Conservation (phyloP, 2,329 filamentous ascomycete genomes). For the Atkinsonella hypoxylon region DNA sequence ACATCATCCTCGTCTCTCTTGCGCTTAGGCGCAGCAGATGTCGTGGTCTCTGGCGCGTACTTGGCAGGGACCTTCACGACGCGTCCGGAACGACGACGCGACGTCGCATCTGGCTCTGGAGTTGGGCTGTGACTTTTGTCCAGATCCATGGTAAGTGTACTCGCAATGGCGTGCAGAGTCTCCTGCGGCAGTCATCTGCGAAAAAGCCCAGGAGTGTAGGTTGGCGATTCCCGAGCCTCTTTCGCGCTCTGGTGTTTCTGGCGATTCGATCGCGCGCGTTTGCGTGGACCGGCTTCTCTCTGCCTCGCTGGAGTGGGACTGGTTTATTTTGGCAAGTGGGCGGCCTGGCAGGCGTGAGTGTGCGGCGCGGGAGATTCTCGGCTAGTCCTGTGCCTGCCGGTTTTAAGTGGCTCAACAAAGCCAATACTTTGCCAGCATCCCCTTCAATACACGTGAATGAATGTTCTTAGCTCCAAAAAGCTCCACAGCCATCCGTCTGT, state of each 20-base stretch:
- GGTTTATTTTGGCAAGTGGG: constrained; percentile 7
- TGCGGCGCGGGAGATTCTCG: neutral
- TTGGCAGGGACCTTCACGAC: constrained; percentile 49
- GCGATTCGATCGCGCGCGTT: constrained; percentile 8
- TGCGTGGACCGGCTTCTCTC: constrained; percentile 3
- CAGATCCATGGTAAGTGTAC: constrained; percentile 9
- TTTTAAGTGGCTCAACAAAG: too few species aligned
- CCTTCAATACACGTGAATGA: too few species aligned
- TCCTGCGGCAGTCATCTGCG: constrained; percentile 11
- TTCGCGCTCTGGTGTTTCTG: constrained; percentile 6
- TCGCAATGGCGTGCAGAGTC: constrained; percentile 7
- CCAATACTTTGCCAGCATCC: too few species aligned
- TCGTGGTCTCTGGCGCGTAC: constrained; percentile 38
- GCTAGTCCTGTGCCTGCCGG: neutral
- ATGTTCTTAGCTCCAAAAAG: neutral
- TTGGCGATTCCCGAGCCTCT: neutral
- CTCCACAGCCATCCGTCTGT: neutral
- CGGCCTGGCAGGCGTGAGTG: neutral
- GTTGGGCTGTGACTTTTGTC: constrained; percentile 9
- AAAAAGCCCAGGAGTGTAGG: constrained; percentile 2
- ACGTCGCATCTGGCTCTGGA: constrained; percentile 36
- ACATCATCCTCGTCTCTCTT: constrained; percentile 41
- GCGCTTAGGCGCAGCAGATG: constrained; percentile 38
- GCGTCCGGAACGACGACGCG: constrained; percentile 58
- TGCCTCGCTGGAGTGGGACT: constrained; percentile 2